Base-by-base conservation (phyloP, 768 basidiomycete genomes). In the Leccinum variicolor region DNA sequence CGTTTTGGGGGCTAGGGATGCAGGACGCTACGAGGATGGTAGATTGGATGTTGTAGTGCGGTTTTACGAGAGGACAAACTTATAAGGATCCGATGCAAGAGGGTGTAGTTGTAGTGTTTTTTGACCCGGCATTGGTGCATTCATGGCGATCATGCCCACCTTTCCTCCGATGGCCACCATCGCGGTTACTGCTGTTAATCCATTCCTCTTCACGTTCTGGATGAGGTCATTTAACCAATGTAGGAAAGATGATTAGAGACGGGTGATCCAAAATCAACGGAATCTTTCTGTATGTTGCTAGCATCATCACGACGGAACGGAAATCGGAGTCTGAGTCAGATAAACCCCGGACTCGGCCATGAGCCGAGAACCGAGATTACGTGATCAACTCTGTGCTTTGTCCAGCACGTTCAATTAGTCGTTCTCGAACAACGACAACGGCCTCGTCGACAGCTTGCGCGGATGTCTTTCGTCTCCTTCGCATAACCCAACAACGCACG, bases 381-480 rank as follows among this genome's bases (percentile, higher is more conserved):
- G 67, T 71, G 62, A 68, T 62, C 55, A 52, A 57, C 52, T 46
- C 28, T 31, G 59, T 62, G 55, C 39, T 48, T 25, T 26, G 47
- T 26, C 43, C 13, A 45, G 43, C 21, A 21, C 43, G 43, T 45
- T 21, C 43, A 13, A 21, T 19, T 7, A 19, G 43, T 45, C 43
- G 19, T 39, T 34, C n/a, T n/a, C n/a, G 39, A 41, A 41, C 39
- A n/a, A 26, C 53, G 33, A 51, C 56, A 31, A 52, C 56, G 52
- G 11, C 34, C 33, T 31, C 54, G n/a, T 45, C 52, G 43, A 55
- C 43, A 25, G 39, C 23, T 21, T 8, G 49, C 50, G 41, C 50
- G 59, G 34, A 62, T 55, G 63, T 50, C 39, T 25, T 25, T 10
- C 3, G 23, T 49, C 46, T n/a, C 41, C 10, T 43, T 43, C 41